Base-by-base conservation (phyloP, 2,329 filamentous ascomycete species). In the Fusarium sp. region DNA sequence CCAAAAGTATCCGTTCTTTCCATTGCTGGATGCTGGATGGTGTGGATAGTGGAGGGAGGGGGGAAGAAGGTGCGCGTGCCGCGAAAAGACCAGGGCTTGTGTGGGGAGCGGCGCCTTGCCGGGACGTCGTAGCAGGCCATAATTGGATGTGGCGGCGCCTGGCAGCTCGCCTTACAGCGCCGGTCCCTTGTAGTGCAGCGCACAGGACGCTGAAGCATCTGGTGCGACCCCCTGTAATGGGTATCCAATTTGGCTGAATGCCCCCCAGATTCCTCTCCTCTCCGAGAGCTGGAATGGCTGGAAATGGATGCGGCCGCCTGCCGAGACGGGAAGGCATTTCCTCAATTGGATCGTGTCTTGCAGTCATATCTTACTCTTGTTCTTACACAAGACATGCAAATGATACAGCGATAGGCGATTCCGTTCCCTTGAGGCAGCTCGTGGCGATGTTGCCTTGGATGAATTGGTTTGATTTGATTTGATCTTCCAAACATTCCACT, bases 41-140 rank as follows among this genome's bases (percentile, higher is more conserved):
- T 31, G 28, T 31, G 28, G 28, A 31, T 31, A 31, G 28, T 31
- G 33, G 24, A 53, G 44, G 38, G 53, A 20, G 39, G 46, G 39
- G 48, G 58, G 18, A 33, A 52, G 36, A 24, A 64, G 65, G 66
- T 70, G 61, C 67, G 66, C 66, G 67, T 69, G 67, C 66, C 51
- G 24, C 5, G 48, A 59, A 70, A 58, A 61, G 57, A 64, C 45
- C 34, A 64, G 52, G 51, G 56, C 53, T 33, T 39, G 44, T 68
- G 67, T 67, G 66, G 66, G 40, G 66, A 59, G 49, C 48, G 60
- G 49, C 36, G 43, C 49, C 36, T 65, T 55, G 44, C 45, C 55
- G 56, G 51, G 62, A 26, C 40, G 49, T 33, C 26, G 36, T 33
- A 51, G 36, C 39, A 53, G 44, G 39, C 36, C 33, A 40, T 20